phyloP scores from a whole-genome alignment of 257 asterid genomes.

The Solanum peruvianum region DNA sequence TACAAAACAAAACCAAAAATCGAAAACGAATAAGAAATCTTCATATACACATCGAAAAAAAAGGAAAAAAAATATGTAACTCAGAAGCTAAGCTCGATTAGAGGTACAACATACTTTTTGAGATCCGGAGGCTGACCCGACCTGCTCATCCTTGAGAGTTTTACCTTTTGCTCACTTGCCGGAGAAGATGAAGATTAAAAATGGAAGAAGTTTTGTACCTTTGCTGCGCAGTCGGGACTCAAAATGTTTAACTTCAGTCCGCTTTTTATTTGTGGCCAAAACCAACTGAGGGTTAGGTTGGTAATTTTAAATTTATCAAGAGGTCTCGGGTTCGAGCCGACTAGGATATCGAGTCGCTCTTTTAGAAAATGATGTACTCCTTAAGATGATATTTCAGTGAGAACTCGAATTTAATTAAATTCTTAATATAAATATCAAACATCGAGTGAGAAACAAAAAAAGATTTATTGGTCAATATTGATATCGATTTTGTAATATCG shows the following conservation, averaged over 20 bases:
- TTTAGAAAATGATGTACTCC: no score
- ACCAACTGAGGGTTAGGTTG: not conserved
- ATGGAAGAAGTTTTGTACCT: not conserved
- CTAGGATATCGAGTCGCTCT: no score
- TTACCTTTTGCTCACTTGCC: not conserved
- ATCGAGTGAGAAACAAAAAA: no score
- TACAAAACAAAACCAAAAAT: not conserved
- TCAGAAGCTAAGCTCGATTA: not conserved
- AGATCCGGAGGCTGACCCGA: conserved; percentile 3
- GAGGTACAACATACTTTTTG: not conserved
- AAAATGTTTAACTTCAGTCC: not conserved
- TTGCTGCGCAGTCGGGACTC: not conserved
- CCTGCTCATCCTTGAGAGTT: not conserved
- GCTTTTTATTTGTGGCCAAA: not conserved
- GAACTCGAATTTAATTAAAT: no score
- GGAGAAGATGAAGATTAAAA: not conserved
- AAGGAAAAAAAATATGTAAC: not conserved
- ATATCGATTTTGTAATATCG: not conserved
- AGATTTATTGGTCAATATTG: not conserved
- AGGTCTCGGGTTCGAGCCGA: no score
- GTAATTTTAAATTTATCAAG: not conserved
- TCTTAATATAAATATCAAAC: fast-evolving
- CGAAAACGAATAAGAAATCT: not conserved
- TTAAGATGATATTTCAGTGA: no score
- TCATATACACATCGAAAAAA: not conserved